These are phyloP conservation scores for Inonotus hispidus DNA, from an alignment of 1,284 basidiomycete genomes.

Conservation along the genomic window DNA sequence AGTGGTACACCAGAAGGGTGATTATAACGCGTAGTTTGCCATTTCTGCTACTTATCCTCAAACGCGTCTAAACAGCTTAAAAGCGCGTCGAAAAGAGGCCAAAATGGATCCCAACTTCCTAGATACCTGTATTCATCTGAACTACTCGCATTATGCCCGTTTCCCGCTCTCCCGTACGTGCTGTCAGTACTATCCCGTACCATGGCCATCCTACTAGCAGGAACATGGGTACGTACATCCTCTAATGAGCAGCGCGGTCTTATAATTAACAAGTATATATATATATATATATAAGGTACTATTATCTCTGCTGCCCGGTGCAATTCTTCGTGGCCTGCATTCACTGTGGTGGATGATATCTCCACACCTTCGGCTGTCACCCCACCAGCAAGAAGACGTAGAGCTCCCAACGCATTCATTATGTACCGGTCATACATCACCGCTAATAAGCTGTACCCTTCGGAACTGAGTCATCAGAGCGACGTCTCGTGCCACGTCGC, in stretches of 20 bases:
- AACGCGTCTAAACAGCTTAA: not conserved
- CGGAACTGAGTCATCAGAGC: not conserved
- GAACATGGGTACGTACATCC: not conserved
- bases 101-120: conserved; percentile 2
- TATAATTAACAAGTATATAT: not conserved
- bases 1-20: too few species aligned
- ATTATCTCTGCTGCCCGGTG: not conserved
- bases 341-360: too few species aligned
- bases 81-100: not conserved
- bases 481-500: conserved; percentile 6
- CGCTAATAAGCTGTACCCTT: not conserved
- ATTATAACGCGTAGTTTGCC: conserved; percentile 7
- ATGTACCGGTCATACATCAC: conserved; percentile 2
- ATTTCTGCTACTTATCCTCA: not conserved
- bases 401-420: conserved; percentile 6
- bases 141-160: not conserved
- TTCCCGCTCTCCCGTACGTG: not conserved
- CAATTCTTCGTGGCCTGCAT: not conserved
- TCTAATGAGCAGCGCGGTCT: not conserved
- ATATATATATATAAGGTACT: not conserved
- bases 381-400: not conserved
- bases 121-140: not conserved
- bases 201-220: not conserved
- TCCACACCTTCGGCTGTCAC: not conserved
- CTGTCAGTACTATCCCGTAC: not conserved